Evolutionary conservation across 2,329 filamentous ascomycete species (phyloP).

Genomic region (Westerdykella sp.): DNA sequence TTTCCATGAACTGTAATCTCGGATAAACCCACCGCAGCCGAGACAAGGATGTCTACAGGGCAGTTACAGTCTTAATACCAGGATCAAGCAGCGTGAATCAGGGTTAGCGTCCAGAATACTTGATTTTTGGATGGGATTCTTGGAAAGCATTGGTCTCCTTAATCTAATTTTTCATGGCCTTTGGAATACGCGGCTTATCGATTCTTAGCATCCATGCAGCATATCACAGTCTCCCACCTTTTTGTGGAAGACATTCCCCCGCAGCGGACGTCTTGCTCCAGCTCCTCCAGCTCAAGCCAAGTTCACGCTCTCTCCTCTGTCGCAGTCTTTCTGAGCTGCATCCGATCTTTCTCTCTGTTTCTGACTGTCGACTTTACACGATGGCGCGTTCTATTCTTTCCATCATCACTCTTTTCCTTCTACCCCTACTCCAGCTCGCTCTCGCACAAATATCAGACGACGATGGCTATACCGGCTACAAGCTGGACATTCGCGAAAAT

Average conservation of each 20-base stretch:
- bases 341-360: conserved; percentile 17
- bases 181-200: conserved; percentile 8
- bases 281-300: conserved; percentile 13
- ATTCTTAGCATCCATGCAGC: conserved; percentile 20
- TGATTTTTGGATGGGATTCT: conserved; percentile 13
- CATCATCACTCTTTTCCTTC: conserved; percentile 24
- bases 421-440: conserved; percentile 32
- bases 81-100: conserved; percentile 15
- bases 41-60: conserved; percentile 18
- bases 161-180: conserved; percentile 21
- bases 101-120: conserved; percentile 17
- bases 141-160: conserved; percentile 18
- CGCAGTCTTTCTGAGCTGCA: conserved; percentile 15
- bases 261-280: conserved; percentile 4
- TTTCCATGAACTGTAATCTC: conserved; percentile 26
- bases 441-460: conserved; percentile 28
- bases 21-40: conserved; percentile 26
- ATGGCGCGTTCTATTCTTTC: conserved; percentile 24
- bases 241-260: conserved; percentile 19
- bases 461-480: conserved; percentile 53
- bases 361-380: conserved; percentile 7
- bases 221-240: conserved; percentile 13
- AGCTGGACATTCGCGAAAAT: conserved; percentile 42
- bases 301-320: conserved; percentile 14
- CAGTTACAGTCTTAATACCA: conserved; percentile 11